Evolutionary conservation across 2,329 filamentous ascomycete genomes (phyloP), one percentile per base, ranked within the genome.

Genomic region (Venturia effusa): DNA sequence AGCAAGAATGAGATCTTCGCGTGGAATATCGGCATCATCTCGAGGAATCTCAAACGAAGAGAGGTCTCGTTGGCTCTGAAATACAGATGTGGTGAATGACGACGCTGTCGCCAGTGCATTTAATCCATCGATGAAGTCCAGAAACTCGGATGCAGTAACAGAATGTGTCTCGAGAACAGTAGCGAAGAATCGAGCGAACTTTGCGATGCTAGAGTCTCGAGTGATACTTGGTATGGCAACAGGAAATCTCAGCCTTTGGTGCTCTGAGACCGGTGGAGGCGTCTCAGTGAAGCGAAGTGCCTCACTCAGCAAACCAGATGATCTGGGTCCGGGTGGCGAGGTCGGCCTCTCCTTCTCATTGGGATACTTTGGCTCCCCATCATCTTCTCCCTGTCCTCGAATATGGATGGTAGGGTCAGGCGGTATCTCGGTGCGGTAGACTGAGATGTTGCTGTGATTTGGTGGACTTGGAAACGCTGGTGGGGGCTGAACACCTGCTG

Each of bases 121-220:
- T 34, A 64, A 37, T 37, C 62, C 62, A 48, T 64, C 62, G 54
- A 64, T 48, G 27, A 64, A 64, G 22, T 59, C 48, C 7, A 60
- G 10, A 27, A 64, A 60, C 55, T 64, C 34, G 11, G 32, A 34
- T 5, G 43, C 54, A 27, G 54, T 59, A 27, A 64, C 40, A 24
- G 54, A 60, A 5, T 59, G 48, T 30, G 62, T n/a, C 11, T 64
- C 32, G 22, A 64, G 39, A 4, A 48, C 54, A 24, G 34, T 19
- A 24, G 62, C 48, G 34, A 61, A 64, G 39, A 64, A 64, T 39
- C 62, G 61, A 32, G 62, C 54, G 19, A 64, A 64, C 24, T 37
- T 64, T 4, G 40, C 30, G 19, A 54, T 39, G 32, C 32, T 30
- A 27, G 48, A 5, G 22, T 62, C 39, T 55, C 32, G 39, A 62